These are phyloP conservation scores for Colletotrichum cordylinicola DNA, from an alignment of 2,329 filamentous ascomycete species.

Conservation along the genomic window DNA sequence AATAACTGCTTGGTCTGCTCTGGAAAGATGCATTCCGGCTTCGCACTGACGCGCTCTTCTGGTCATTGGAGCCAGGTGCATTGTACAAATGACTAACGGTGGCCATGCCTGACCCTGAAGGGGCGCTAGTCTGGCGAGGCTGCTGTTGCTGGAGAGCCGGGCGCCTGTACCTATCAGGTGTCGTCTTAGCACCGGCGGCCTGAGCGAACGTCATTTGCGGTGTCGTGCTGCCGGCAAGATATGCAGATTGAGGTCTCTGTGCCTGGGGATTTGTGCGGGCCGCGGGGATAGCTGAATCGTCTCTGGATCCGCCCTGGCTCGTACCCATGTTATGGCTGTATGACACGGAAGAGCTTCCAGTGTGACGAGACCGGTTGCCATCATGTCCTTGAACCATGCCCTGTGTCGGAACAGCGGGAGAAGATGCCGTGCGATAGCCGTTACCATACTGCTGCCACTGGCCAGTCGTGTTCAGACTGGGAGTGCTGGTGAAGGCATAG, in stretches of 20 bases:
- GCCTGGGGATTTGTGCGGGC: slow-evolving; percentile 45
- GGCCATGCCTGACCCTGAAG: slow-evolving; percentile 60
- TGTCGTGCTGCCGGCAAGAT: slow-evolving; percentile 38
- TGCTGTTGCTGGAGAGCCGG: slow-evolving; percentile 53
- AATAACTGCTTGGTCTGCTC: slow-evolving; percentile 58
- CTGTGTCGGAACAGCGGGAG: slow-evolving; percentile 47
- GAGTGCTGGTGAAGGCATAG: slow-evolving; percentile 78
- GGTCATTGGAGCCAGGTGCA: slow-evolving; percentile 39
- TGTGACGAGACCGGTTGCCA: slow-evolving; percentile 31
- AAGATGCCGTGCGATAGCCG: slow-evolving; percentile 53
- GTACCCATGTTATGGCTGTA: slow-evolving; percentile 41
- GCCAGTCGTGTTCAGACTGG: slow-evolving; percentile 62
- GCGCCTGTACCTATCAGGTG: slow-evolving; percentile 85
- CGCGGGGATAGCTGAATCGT: slow-evolving; percentile 55
- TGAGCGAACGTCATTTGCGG: slow-evolving; percentile 60
- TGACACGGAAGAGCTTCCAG: slow-evolving; percentile 43
- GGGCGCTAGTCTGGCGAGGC: slow-evolving; percentile 37
- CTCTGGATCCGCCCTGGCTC: slow-evolving; percentile 50
- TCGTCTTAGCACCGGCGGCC: slow-evolving; percentile 67
- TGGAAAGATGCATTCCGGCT: slow-evolving; percentile 39
- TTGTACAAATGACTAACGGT: slow-evolving; percentile 62
- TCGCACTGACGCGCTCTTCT: slow-evolving; percentile 22
- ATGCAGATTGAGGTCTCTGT: slow-evolving; percentile 49
- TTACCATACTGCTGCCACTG: slow-evolving; percentile 58
- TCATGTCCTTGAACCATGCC: slow-evolving; percentile 38